phyloP scores from a whole-genome alignment of 345 rosid genomes.

The Sonneratia caseolaris region DNA sequence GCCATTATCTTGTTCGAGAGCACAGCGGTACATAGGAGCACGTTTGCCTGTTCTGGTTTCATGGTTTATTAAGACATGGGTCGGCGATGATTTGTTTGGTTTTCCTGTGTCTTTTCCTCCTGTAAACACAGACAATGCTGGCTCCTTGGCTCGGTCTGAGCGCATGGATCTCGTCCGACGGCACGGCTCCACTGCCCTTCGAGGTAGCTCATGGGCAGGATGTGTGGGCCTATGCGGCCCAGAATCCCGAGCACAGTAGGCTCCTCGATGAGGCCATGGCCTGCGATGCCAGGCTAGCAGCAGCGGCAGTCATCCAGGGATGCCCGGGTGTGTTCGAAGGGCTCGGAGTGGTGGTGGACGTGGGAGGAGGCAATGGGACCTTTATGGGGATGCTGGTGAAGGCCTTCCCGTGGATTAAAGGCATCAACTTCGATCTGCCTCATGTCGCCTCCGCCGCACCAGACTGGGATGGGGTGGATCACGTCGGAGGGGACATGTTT shows the following conservation, averaged over 20 bases:
- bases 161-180: conserved; percentile 17
- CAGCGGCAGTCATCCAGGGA: conserved; percentile 23
- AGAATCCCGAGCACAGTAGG: conserved; percentile 24
- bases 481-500: conserved; percentile 71
- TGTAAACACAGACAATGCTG: conserved; percentile 20
- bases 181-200: conserved; percentile 25
- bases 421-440: conserved; percentile 68
- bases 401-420: conserved; percentile 49
- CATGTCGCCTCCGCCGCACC: conserved; percentile 43
- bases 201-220: conserved; percentile 40
- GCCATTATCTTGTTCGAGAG: conserved; percentile 30
- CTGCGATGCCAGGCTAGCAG: conserved; percentile 30
- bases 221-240: conserved; percentile 34
- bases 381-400: conserved; percentile 35
- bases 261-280: conserved; percentile 62
- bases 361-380: conserved; percentile 68
- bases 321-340: conserved; percentile 53
- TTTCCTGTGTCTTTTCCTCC: neutral
- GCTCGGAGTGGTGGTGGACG: conserved; percentile 47
- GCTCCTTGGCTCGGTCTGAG: conserved; percentile 54
- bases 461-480: conserved; percentile 29
- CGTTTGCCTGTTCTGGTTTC: neutral
- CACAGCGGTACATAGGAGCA: conserved; percentile 17
- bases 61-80: neutral
- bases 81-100: neutral